Conservation (phyloP, 2,329 filamentous ascomycete genomes). For the Neonectria coccinea region DNA sequence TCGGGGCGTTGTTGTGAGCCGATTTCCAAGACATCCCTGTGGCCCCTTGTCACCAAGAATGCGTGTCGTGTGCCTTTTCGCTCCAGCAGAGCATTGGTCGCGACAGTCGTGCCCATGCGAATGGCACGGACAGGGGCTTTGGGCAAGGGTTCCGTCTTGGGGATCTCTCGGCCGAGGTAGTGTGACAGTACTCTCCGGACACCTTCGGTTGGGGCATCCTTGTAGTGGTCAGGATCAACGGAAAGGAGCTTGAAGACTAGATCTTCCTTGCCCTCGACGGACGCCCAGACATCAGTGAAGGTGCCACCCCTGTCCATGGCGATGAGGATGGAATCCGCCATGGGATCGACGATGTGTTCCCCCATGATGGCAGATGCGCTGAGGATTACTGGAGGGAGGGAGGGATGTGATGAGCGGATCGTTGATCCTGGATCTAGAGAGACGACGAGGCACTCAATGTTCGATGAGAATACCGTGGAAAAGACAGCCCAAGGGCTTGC, state of each 20-base stretch:
- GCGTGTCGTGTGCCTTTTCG: conserved; percentile 78
- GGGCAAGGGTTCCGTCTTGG: conserved; percentile 48
- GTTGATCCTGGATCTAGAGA: not conserved
- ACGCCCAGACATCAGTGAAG: conserved; percentile 30
- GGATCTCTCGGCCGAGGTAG: conserved; percentile 35
- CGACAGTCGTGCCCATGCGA: conserved; percentile 82
- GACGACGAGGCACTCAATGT: not conserved
- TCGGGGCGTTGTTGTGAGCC: conserved; percentile 78
- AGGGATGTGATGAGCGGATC: not conserved
- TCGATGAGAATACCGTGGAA: not conserved
- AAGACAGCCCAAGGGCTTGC: not conserved
- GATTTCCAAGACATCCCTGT: conserved; percentile 77
- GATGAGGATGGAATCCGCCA: conserved; percentile 19
- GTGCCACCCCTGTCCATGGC: conserved; percentile 29
- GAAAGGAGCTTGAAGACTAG: conserved; percentile 28
- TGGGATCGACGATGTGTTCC: conserved; percentile 2
- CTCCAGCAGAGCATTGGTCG: conserved; percentile 76
- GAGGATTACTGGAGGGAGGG: not conserved
- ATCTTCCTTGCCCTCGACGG: conserved; percentile 23
- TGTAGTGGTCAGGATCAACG: conserved; percentile 76
- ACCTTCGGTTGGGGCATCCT: conserved; percentile 75
- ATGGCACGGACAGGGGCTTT: conserved; percentile 67
- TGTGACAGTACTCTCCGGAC: conserved; percentile 25
- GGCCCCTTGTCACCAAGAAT: conserved; percentile 77
- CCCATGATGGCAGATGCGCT: not conserved